Percentiles rank a stretch among this genome's conserved stretches.
Evolutionary conservation across 1,284 basidiomycete genomes (phyloP).

Genomic region (Fomitopsis schrenkii): DNA sequence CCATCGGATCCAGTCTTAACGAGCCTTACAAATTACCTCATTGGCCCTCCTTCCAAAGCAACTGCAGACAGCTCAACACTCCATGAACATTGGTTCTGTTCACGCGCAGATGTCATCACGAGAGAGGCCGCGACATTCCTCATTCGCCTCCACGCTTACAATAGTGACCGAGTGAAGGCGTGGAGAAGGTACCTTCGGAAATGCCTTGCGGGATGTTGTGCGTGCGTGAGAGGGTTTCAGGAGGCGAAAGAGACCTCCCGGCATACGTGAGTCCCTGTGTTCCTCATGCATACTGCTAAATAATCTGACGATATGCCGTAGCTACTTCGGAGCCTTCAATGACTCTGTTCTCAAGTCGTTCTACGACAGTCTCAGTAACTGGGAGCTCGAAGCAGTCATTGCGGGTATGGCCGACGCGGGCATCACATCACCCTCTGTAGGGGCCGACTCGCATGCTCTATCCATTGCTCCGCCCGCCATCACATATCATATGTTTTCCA

Average conservation of each 20-base stretch:
- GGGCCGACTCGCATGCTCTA: constrained; percentile 26
- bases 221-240: constrained; percentile 66
- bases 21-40: constrained; percentile 54
- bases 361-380: constrained; percentile 60
- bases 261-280: constrained; percentile 53
- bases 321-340: constrained; percentile 65
- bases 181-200: constrained; percentile 60
- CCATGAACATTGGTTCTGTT: constrained; percentile 68
- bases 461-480: constrained; percentile 42
- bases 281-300: neutral
- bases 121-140: constrained; percentile 72
- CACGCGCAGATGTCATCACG: constrained; percentile 45
- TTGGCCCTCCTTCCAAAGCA: constrained; percentile 23
- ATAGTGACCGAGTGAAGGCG: constrained; percentile 48
- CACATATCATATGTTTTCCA: constrained; percentile 66
- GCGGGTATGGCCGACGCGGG: constrained; percentile 37
- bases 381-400: constrained; percentile 55
- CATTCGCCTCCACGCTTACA: constrained; percentile 76
- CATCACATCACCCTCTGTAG: constrained; percentile 22
- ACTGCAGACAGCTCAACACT: neutral
- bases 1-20: constrained; percentile 46
- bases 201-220: constrained; percentile 58
- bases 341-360: constrained; percentile 51
- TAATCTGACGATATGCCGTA: constrained; percentile 41
- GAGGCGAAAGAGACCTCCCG: constrained; percentile 58